Base-by-base conservation (phyloP, 192 early-diverging fungal species). In the Coemansia sp. region DNA sequence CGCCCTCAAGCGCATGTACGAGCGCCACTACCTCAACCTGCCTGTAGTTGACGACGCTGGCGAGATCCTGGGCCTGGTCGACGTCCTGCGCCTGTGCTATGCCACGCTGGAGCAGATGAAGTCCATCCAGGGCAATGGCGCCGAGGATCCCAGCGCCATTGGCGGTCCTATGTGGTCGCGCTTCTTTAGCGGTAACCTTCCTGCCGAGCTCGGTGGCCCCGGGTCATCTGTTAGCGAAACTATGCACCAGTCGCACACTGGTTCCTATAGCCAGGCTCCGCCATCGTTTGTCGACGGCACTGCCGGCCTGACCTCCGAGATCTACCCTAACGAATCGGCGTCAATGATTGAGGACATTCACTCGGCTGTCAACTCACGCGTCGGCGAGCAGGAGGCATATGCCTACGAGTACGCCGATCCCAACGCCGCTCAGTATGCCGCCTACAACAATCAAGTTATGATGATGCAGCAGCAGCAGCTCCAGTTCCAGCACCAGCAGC, bases 1-100 rank as follows among this genome's bases (percentile, higher is more conserved):
- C 52, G 92, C 90, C 17, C 81, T 93, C 58, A 88, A 86, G 68
- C 87, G 86, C 67, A 93, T 93, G 92, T 84, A 93, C 70, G 91
- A 92, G 70, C 85, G 88, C 17, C 89, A 92, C 60, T 93, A 90
- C 68, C 83, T 93, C 35, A 91, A 93, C 66, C 73, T 93, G 56
- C 92, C 92, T 1, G 88, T 93, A 14, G 84, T 91, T 19, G 85
- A 87, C 37, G 87, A 85, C n/a, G 73, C 64, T 2, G 83, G 86
- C 63, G 76, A 81, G 35, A 85, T 93, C 52, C 65, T 91, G 37
- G 92, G 92, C 50, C 66, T 93, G 55, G 88, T 92, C 10, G 90
- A 93, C 67, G 91, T 93, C 10, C 82, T 93, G 41, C 87, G 87
- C 60, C 75, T 93, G 60, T 92, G 91, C 46, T 93, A 91, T 55